These are phyloP conservation scores for Pseudisothecium myosuroides DNA, from an alignment of 225 moss, liverwort and hornwort genomes.

Conservation along the genomic window DNA sequence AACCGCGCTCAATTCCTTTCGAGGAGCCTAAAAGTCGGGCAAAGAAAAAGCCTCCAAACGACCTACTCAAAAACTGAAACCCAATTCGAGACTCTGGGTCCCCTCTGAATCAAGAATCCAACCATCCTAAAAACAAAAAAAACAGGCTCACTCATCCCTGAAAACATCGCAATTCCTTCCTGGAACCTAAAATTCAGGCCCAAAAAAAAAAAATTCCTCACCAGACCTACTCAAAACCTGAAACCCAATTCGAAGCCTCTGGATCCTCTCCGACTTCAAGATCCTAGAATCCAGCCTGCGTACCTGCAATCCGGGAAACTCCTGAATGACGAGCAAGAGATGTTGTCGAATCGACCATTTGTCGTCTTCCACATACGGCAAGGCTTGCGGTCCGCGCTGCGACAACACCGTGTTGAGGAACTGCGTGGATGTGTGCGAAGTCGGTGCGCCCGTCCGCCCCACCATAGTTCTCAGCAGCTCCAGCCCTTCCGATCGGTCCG, in stretches of 20 bases:
- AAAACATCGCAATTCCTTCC: neutral
- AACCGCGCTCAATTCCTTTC: neutral
- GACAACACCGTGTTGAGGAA: conserved; percentile 84
- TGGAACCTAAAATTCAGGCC: neutral
- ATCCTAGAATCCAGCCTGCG: neutral
- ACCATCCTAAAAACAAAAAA: neutral
- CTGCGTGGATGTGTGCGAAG: conserved; percentile 72
- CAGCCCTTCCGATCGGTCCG: neutral
- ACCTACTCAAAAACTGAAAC: neutral
- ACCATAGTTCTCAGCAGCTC: conserved; percentile 33
- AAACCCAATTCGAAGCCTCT: neutral
- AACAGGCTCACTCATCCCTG: neutral
- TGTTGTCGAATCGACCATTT: conserved; percentile 92
- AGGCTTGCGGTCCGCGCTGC: conserved; percentile 84
- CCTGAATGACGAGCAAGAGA: conserved; percentile 75
- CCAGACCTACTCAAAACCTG: neutral
- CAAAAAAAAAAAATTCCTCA: no score
- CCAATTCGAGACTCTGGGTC: neutral
- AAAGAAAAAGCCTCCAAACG: neutral
- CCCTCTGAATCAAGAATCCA: neutral
- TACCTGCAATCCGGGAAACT: conserved; percentile 93
- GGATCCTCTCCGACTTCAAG: neutral
- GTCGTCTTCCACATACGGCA: conserved; percentile 89
- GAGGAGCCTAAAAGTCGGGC: neutral
- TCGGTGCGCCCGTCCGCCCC: conserved; percentile 42